Evolutionary conservation across 2,329 filamentous ascomycete genomes (phyloP), one percentile per base, ranked within the genome.

Genomic region (Trichoderma harzianum): DNA sequence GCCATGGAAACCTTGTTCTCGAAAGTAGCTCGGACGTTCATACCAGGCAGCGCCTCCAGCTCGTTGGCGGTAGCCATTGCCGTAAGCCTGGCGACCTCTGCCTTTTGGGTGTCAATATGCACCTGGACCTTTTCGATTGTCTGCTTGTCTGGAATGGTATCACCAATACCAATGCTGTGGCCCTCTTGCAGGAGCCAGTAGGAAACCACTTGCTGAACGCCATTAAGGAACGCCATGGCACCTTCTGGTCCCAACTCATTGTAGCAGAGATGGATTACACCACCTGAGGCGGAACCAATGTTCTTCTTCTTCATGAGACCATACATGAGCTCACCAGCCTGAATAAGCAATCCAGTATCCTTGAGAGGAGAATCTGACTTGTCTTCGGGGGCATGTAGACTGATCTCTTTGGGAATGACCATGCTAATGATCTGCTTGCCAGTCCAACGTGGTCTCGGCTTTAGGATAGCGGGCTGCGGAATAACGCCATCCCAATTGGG

Each of bases 21-120:
- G 79, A 99, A 99, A 0, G 96, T 98, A 79, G 97, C 94, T 86
- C 97, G 93, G 73, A 99, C 92, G 75, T 97, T 99, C 95, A 99
- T 98, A 88, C 96, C 96, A 57, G 96, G 96, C 69, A 96, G 84
- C n/a, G 95, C 90, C 81, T 99, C 96, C 61, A 99, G 89, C 76
- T 91, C 86, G 80, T 98, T 97, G 65, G 90, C 90, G 4, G 95
- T 97, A 2, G 97, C 97, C 78, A 89, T 86, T 7, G 86, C 86
- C 11, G 95, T 96, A 72, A 97, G 88, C 3, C 87, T 84, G 57
- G 90, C 89, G 71, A 99, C 95, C 76, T 95, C 90, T 1, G 86
- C 86, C 85, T 99, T 99, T 78, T 97, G 90, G 53, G 88, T 87
- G 30, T 92, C 88, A 75, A 99, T 94, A 71, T 93, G 92, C 7